These are phyloP conservation scores for Odonthalia washingtoniensis DNA, from an alignment of 31 red algal genomes.

Conservation along the genomic window DNA sequence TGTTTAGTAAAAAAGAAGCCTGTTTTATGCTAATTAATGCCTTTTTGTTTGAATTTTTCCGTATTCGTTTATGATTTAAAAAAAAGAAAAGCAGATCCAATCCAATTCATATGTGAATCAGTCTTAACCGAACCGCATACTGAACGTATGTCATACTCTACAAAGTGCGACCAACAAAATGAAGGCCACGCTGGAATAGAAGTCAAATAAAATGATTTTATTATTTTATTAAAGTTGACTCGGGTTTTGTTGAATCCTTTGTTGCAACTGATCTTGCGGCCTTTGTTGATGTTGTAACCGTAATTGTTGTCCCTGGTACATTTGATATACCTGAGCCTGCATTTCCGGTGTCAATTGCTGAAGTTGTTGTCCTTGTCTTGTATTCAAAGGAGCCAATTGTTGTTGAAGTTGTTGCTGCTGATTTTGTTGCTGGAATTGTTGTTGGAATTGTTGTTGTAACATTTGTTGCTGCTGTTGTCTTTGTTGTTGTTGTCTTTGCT, in stretches of 20 bases:
- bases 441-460: neutral
- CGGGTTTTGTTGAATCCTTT: neutral
- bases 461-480: neutral
- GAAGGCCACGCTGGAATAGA: neutral
- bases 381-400: neutral
- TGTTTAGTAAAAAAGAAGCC: neutral
- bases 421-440: neutral
- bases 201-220: neutral
- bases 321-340: neutral
- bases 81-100: neutral
- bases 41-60: neutral
- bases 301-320: neutral
- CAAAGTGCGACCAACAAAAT: neutral
- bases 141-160: neutral
- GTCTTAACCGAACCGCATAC: neutral
- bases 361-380: neutral
- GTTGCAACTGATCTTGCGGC: neutral
- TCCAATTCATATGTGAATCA: neutral
- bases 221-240: neutral
- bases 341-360: neutral
- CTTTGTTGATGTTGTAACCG: neutral
- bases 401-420: neutral
- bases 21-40: neutral
- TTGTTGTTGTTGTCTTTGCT: neutral
- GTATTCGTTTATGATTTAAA: neutral